phyloP scores from a whole-genome alignment of 2,329 filamentous ascomycete species.

The Fusarium albosuccineum region DNA sequence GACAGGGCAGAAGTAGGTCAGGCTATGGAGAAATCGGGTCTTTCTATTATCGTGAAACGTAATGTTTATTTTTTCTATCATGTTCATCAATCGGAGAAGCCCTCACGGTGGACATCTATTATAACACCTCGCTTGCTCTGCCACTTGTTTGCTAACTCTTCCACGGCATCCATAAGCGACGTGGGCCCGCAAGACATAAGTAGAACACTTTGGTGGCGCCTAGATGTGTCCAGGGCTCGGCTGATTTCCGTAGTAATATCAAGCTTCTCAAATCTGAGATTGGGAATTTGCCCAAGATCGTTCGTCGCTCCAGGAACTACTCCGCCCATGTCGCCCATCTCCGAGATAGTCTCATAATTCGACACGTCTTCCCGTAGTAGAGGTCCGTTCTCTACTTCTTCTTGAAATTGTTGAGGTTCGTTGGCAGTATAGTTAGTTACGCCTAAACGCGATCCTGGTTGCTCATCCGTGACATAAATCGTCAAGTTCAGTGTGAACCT shows the following conservation, averaged over 20 bases:
- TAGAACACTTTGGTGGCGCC: not conserved
- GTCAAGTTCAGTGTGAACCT: not conserved
- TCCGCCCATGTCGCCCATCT: rapidly evolving
- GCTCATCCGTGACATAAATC: not conserved
- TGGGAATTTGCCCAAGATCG: not conserved
- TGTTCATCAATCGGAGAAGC: not conserved
- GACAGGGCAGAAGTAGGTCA: not conserved
- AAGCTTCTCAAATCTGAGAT: not conserved
- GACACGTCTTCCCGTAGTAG: not conserved
- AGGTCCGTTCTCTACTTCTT: not conserved
- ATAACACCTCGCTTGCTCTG: not conserved
- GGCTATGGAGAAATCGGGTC: not conserved
- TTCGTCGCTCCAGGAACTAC: too few relatives aligned
- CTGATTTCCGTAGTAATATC: not conserved
- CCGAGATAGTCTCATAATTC: not conserved
- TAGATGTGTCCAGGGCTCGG: rapidly evolving
- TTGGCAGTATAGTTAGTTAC: rapidly evolving
- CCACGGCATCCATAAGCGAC: not conserved
- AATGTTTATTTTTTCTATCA: not conserved
- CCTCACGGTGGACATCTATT: constrained; percentile 6
- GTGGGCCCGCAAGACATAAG: not conserved
- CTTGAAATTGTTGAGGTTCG: rapidly evolving
- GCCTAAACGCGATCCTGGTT: not conserved
- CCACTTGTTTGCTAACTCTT: not conserved
- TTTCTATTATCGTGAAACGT: not conserved